Evolutionary conservation across 768 basidiomycete genomes (phyloP).

Genomic region (Xerocomellus dryophilus): DNA sequence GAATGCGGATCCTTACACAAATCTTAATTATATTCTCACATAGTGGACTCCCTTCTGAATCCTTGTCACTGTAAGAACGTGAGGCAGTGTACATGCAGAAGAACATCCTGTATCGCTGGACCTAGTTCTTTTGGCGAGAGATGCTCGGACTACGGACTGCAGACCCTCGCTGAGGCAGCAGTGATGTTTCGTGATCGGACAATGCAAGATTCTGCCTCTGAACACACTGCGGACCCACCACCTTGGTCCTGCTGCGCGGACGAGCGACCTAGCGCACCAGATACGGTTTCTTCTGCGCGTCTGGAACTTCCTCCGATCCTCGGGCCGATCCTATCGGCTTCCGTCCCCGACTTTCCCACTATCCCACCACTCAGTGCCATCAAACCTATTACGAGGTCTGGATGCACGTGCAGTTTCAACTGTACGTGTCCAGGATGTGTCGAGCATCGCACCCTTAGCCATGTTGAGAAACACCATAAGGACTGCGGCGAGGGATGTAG

Average conservation of each 20-base stretch:
- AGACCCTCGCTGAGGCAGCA: constrained; percentile 39
- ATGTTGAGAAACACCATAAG: constrained; percentile 37
- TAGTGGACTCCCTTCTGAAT: constrained; percentile 62
- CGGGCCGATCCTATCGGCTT: constrained; percentile 20
- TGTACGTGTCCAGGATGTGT: constrained; percentile 75
- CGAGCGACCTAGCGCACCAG: background rate
- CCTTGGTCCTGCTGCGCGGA: constrained; percentile 23
- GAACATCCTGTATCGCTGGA: constrained; percentile 1
- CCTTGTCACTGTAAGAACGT: constrained; percentile 59
- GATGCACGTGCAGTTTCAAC: constrained; percentile 66
- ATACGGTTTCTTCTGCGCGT: constrained; percentile 18
- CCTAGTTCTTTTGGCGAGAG: constrained; percentile 3
- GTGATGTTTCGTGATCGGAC: constrained; percentile 18
- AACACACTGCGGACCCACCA: constrained; percentile 7
- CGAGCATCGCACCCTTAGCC: constrained; percentile 57
- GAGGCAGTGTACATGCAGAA: constrained; percentile 52
- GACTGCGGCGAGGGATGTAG: constrained; percentile 53
- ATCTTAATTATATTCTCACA: constrained; percentile 6
- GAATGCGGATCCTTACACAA: background rate
- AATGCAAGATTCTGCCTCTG: background rate
- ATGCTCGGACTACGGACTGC: constrained; percentile 23
- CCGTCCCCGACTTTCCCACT: constrained; percentile 45
- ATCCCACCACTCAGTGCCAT: constrained; percentile 63
- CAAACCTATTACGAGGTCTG: constrained; percentile 59
- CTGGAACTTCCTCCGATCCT: constrained; percentile 50